Base-by-base conservation (phyloP, 169 alveolate genomes). In the Miamiensis avidus region DNA sequence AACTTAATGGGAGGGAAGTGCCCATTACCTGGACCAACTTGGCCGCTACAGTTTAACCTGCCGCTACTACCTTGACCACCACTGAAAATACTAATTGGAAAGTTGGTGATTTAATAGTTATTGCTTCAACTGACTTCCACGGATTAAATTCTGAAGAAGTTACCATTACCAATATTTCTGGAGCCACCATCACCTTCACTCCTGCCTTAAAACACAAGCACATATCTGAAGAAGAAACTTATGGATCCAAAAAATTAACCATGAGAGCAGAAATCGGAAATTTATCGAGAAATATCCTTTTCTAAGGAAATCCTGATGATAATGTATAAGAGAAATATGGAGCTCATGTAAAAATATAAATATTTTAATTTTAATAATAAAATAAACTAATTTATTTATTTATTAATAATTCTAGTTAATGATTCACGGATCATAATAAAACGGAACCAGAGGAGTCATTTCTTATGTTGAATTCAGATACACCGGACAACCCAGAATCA, bases 191-290 rank as follows among this genome's bases (percentile, higher is more conserved):
- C 31, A 81, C 89, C 29, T 65, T 88, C 49, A 77, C 84, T 34
- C 33, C n/a, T 32, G 87, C 89, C n/a, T 81, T 93, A 11, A 29
- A 65, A 0, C 76, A 82, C 84, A 20, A 84, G 65, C 96, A 93
- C 76, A 81, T 83, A 75, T 92, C 93, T 29, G 95, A 31, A 0
- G 74, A 32, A 65, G 93, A 91, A 82, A 83, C 90, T 27, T 86
- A 87, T 72, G 88, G 90, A 25, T 64, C 88, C 0, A 88, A 88
- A 0, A 0, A 72, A 20, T 78, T 91, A 29, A 92, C 83, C 16
- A 85, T 94, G 92, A 89, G 93, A 75, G 95, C 94, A 28, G 97
- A 94, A 85, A 96, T 92, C 29, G 96, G 94, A 25, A 82, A 89
- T 1, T 85, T 92, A 25, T 74, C 93, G 1, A 87, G 97, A 81